phyloP scores from a whole-genome alignment of 75 land plant species.

The Adiantum capillusveneris region DNA sequence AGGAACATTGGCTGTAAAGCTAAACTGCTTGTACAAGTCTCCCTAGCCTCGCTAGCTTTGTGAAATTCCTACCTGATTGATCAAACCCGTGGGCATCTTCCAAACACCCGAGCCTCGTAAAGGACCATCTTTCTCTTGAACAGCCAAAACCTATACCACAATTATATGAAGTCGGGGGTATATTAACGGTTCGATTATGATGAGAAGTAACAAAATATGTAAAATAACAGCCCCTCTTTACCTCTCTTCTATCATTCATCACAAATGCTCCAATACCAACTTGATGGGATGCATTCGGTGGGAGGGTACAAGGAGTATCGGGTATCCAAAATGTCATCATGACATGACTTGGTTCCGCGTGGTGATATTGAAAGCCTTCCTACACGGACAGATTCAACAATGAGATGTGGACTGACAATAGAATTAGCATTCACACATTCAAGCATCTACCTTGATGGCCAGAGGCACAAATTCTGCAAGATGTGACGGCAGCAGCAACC shows the following conservation, averaged over 20 bases:
- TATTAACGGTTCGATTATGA: too few relatives aligned
- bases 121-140: conserved; percentile 65
- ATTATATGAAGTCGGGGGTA: too few relatives aligned
- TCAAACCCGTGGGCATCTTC: conserved; percentile 89
- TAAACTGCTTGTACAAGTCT: too few relatives aligned
- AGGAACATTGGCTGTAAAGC: too few relatives aligned
- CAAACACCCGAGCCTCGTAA: conserved; percentile 41
- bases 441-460: conserved; percentile 51
- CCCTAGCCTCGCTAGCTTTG: too few relatives aligned
- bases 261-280: conserved; percentile 89
- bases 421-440: not conserved
- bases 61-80: conserved; percentile 60
- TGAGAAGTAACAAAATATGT: not conserved
- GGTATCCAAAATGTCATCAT: conserved; percentile 90
- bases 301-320: conserved; percentile 61
- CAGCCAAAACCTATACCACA: conserved; percentile 87
- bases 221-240: conserved; percentile 8
- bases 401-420: not conserved
- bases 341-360: conserved; percentile 64
- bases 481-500: conserved; percentile 64
- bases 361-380: conserved; percentile 86
- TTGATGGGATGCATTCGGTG: conserved; percentile 76
- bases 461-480: conserved; percentile 61
- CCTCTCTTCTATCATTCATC: conserved; percentile 63
- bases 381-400: conserved; percentile 10